phyloP scores from a whole-genome alignment of 2,329 filamentous ascomycete genomes.

The Pseudogymnoascus sp. region DNA sequence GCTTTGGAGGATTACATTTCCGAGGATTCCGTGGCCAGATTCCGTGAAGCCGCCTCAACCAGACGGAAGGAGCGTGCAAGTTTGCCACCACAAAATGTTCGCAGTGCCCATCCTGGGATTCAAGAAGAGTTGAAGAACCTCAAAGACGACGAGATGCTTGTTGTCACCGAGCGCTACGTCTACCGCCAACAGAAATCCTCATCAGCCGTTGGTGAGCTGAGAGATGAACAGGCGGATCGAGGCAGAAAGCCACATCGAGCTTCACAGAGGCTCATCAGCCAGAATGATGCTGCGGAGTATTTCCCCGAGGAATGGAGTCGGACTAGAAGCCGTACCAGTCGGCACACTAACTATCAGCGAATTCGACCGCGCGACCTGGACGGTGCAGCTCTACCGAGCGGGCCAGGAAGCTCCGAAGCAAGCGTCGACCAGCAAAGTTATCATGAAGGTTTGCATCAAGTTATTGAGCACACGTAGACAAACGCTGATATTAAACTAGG shows the following conservation, averaged over 20 bases:
- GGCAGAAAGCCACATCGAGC: background rate
- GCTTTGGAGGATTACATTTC: background rate
- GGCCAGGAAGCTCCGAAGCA: background rate
- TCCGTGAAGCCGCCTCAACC: background rate
- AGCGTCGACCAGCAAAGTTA: background rate
- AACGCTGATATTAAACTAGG: background rate
- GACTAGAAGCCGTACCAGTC: background rate
- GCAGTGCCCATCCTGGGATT: background rate
- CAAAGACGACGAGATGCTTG: constrained; percentile 10
- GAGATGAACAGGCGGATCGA: background rate
- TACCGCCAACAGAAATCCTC: constrained; percentile 9
- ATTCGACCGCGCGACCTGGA: constrained; percentile 6
- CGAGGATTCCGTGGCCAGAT: background rate
- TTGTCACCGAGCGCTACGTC: constrained; percentile 13
- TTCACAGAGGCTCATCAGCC: background rate
- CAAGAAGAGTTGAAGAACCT: background rate
- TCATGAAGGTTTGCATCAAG: background rate
- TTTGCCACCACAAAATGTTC: background rate
- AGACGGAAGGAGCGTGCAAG: background rate
- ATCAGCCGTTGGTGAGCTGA: background rate
- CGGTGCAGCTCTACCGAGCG: background rate
- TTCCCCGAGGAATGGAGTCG: constrained; percentile 9
- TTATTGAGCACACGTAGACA: background rate
- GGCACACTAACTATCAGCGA: background rate
- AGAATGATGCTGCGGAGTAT: background rate